Evolutionary conservation across 148 eudicot species (phyloP).

Genomic region (Rhododendron henanense): DNA sequence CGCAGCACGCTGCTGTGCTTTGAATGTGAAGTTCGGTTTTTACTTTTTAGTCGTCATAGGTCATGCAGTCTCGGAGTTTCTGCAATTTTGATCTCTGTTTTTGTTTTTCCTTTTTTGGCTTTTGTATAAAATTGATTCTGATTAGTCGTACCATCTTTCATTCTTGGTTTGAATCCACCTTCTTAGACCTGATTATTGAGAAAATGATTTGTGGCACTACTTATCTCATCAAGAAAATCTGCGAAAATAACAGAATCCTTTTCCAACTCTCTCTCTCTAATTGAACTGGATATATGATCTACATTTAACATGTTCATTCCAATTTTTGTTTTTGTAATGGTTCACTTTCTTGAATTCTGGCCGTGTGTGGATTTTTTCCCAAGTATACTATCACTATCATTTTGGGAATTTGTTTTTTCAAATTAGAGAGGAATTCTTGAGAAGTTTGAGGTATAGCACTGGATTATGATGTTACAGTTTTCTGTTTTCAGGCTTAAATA

Average conservation of each 20-base stretch:
- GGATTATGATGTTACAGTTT: background rate
- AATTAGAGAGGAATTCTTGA: background rate
- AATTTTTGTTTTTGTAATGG: background rate
- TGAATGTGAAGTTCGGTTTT: background rate
- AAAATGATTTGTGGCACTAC: background rate
- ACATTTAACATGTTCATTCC: too few species aligned
- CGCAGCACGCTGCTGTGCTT: background rate
- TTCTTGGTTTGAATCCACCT: background rate
- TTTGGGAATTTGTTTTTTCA: background rate
- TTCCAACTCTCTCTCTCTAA: background rate
- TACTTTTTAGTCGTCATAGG: background rate
- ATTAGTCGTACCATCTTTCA: background rate
- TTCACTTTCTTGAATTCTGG: background rate
- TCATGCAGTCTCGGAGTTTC: background rate
- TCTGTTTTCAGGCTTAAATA: constrained; percentile 21
- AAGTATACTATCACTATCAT: background rate
- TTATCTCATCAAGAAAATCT: background rate
- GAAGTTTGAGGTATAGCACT: background rate
- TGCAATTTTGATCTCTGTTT: background rate
- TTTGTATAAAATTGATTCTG: background rate
- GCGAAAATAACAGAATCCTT: background rate
- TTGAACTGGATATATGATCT: background rate
- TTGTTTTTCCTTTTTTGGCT: background rate
- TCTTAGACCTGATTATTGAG: background rate
- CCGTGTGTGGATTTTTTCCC: background rate